These are phyloP conservation scores for Nepenthes mirabilis DNA, from an alignment of 148 eudicot species.

Conservation along the genomic window DNA sequence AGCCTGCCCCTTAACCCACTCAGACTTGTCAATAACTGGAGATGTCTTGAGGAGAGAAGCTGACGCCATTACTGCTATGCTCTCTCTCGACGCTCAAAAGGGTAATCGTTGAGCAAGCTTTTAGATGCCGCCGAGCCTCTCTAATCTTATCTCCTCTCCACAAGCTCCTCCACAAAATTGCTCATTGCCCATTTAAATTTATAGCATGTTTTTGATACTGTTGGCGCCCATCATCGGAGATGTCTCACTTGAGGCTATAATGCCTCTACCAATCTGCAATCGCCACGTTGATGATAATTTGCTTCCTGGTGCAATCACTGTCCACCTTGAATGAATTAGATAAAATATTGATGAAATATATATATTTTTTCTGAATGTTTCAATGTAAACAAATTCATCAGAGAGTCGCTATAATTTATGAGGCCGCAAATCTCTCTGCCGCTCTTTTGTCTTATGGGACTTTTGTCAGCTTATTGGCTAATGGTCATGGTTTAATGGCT, in stretches of 20 bases:
- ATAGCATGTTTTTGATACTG: slow-evolving; percentile 12
- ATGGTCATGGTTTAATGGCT: too few species aligned
- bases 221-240: slow-evolving; percentile 17
- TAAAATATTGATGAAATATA: not conserved
- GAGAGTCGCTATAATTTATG: too few species aligned
- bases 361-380: too few species aligned
- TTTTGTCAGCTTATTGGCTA: too few species aligned
- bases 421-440: too few species aligned
- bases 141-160: slow-evolving; percentile 35
- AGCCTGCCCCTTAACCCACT: slow-evolving; percentile 68
- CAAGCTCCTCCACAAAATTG: slow-evolving; percentile 39
- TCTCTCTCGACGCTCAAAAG: slow-evolving; percentile 10
- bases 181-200: slow-evolving; percentile 12
- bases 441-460: too few species aligned
- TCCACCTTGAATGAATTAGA: not conserved
- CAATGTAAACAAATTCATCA: too few species aligned
- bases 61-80: slow-evolving; percentile 47
- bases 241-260: slow-evolving; percentile 55
- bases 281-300: slow-evolving; percentile 42
- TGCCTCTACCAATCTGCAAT: slow-evolving; percentile 21
- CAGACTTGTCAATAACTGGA: slow-evolving; percentile 69
- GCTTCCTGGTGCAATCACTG: slow-evolving; percentile 10
- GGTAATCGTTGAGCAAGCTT: slow-evolving; percentile 13
- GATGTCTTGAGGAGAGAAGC: slow-evolving; percentile 76
- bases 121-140: not conserved